phyloP scores from a whole-genome alignment of 2,329 filamentous ascomycete genomes.

The Neofusicoccum laricinum region DNA sequence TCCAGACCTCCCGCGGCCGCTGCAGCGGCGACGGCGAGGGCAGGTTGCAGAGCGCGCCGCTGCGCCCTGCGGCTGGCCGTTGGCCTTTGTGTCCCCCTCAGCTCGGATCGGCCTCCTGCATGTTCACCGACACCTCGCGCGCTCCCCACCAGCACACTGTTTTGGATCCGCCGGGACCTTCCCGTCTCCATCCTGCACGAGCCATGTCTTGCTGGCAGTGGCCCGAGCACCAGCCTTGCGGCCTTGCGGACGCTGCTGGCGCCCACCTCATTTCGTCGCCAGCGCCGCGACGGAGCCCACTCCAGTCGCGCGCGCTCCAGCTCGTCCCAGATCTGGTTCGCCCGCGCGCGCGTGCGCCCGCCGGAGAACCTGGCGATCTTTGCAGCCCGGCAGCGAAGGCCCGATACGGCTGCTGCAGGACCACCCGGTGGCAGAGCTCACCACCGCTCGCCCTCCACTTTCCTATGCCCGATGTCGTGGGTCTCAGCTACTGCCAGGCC shows the following conservation, averaged over 20 bases:
- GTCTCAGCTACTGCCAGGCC: neutral
- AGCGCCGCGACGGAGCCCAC: neutral
- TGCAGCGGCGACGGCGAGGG: neutral
- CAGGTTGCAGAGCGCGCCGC: neutral
- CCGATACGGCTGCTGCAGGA: neutral
- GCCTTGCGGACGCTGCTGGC: neutral
- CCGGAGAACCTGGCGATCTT: neutral
- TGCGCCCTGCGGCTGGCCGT: neutral
- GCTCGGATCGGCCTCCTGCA: neutral
- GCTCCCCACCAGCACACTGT: neutral
- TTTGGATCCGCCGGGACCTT: conserved; percentile 11
- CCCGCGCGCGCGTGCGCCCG: neutral
- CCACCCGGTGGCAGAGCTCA: neutral
- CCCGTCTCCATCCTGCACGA: conserved; percentile 13
- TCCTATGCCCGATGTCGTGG: neutral
- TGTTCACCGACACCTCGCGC: conserved; percentile 4
- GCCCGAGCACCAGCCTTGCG: conserved; percentile 2
- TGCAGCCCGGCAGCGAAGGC: neutral
- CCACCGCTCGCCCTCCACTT: neutral
- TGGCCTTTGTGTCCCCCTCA: neutral
- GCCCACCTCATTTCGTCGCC: conserved; percentile 2
- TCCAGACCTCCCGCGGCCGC: neutral
- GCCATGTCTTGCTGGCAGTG: conserved; percentile 9
- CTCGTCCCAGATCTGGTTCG: neutral
- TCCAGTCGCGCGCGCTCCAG: neutral